Evolutionary conservation across 768 basidiomycete genomes (phyloP).

Genomic region (Leccinum incarnatum): DNA sequence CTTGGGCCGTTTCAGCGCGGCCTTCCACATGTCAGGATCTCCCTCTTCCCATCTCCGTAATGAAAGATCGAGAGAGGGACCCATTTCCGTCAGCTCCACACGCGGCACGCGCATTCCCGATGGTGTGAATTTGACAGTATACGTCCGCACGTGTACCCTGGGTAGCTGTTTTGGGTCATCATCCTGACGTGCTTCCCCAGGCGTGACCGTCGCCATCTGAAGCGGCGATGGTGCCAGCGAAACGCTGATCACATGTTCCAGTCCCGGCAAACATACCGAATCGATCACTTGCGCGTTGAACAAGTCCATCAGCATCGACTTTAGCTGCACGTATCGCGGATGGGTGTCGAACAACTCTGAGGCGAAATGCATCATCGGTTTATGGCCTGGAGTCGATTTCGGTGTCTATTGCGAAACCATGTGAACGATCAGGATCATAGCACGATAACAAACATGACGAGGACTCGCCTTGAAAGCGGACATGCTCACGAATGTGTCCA

Average conservation of each 20-base stretch:
- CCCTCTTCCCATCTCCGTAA: conserved; percentile 73
- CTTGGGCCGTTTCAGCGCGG: conserved; percentile 81
- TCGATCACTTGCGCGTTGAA: conserved; percentile 89
- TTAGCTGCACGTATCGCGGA: conserved; percentile 87
- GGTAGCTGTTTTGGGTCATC: conserved; percentile 58
- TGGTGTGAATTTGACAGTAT: conserved; percentile 67
- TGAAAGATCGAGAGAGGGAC: conserved; percentile 82
- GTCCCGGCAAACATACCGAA: conserved; percentile 75
- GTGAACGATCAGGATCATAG: background rate
- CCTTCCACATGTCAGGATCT: conserved; percentile 76
- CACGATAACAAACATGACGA: background rate
- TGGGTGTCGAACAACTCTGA: conserved; percentile 94
- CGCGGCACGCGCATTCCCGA: conserved; percentile 81
- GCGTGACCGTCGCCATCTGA: background rate
- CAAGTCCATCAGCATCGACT: conserved; percentile 85
- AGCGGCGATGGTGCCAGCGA: conserved; percentile 65
- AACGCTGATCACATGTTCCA: conserved; percentile 87
- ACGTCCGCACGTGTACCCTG: conserved; percentile 84
- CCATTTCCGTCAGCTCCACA: conserved; percentile 84
- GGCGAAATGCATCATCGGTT: conserved; percentile 93
- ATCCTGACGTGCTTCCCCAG: conserved; percentile 29
- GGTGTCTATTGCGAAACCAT: conserved; percentile 47
- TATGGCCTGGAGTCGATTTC: conserved; percentile 86
- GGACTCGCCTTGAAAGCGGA: conserved; percentile 73
- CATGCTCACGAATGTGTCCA: conserved; percentile 80